These are phyloP conservation scores for Chenopodium suecicum DNA, from an alignment of 148 eudicot species.

Conservation along the genomic window DNA sequence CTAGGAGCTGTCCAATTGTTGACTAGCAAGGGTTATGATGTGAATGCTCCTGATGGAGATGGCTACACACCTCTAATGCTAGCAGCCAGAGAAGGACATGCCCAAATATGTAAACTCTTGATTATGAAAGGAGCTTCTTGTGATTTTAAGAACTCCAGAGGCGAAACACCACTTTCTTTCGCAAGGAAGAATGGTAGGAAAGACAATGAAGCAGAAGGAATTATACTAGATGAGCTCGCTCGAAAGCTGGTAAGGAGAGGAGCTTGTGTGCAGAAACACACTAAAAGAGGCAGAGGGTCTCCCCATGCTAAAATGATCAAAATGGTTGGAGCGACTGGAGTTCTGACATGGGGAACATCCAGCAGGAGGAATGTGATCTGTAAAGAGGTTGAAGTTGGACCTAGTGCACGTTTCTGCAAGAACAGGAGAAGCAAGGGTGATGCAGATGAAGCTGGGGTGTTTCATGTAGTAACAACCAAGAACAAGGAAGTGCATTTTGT, in stretches of 20 bases:
- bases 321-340: constrained; percentile 47
- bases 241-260: constrained; percentile 57
- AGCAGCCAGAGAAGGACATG: constrained; percentile 81
- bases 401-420: constrained; percentile 52
- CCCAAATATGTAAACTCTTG: constrained; percentile 48
- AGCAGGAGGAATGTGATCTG: constrained; percentile 67
- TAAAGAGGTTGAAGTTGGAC: constrained; percentile 59
- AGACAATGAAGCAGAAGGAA: constrained; percentile 44
- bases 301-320: constrained; percentile 62
- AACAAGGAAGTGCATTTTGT: constrained; percentile 88
- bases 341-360: constrained; percentile 76
- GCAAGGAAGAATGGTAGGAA: constrained; percentile 37
- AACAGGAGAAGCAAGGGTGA: constrained; percentile 59
- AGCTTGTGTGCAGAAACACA: constrained; percentile 61
- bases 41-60: constrained; percentile 57
- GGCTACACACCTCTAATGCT: constrained; percentile 85
- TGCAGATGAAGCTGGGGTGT: constrained; percentile 51
- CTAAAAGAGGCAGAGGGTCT: constrained; percentile 72
- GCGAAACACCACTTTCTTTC: constrained; percentile 69
- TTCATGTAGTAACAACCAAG: constrained; percentile 65
- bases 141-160: constrained; percentile 44
- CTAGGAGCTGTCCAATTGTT: constrained; percentile 56
- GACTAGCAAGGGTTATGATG: constrained; percentile 64
- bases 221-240: constrained; percentile 66
- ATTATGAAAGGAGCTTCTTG: constrained; percentile 56